Conservation (phyloP, 768 basidiomycete genomes). For the Leccinellum luteum region DNA sequence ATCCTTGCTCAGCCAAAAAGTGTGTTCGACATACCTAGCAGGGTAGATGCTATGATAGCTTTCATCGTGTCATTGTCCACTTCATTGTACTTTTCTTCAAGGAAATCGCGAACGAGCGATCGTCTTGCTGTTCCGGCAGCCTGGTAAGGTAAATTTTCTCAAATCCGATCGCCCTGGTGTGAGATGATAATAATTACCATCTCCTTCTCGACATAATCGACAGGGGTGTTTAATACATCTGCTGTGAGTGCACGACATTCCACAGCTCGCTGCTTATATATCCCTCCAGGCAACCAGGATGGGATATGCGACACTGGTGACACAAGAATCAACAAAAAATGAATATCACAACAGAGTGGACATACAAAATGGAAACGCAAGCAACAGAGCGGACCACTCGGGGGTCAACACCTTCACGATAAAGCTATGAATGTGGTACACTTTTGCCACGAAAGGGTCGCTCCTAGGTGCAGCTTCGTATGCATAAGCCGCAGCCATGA, state of each 20-base stretch:
- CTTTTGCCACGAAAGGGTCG: slow-evolving; percentile 27
- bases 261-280: slow-evolving; percentile 16
- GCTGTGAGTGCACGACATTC: slow-evolving; percentile 20
- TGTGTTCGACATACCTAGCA: slow-evolving; percentile 18
- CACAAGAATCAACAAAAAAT: background rate
- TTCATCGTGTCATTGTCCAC: slow-evolving; percentile 12
- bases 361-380: slow-evolving; percentile 28
- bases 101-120: slow-evolving; percentile 23
- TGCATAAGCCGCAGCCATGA: slow-evolving; percentile 26
- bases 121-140: slow-evolving; percentile 19
- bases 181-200: slow-evolving; percentile 17
- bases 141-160: slow-evolving; percentile 1
- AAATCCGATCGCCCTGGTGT: background rate
- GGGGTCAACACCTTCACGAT: slow-evolving; percentile 13
- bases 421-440: slow-evolving; percentile 9
- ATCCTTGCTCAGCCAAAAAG: background rate
- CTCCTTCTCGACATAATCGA: slow-evolving; percentile 22
- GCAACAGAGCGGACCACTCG: slow-evolving; percentile 20
- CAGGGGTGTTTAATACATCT: slow-evolving; percentile 21
- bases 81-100: background rate
- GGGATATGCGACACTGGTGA: slow-evolving; percentile 28
- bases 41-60: slow-evolving; percentile 21
- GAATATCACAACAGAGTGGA: background rate
- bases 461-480: slow-evolving; percentile 22
- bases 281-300: slow-evolving; percentile 33